Evolutionary conservation across 345 rosid species (phyloP).

Genomic region (Litchi chinensis): DNA sequence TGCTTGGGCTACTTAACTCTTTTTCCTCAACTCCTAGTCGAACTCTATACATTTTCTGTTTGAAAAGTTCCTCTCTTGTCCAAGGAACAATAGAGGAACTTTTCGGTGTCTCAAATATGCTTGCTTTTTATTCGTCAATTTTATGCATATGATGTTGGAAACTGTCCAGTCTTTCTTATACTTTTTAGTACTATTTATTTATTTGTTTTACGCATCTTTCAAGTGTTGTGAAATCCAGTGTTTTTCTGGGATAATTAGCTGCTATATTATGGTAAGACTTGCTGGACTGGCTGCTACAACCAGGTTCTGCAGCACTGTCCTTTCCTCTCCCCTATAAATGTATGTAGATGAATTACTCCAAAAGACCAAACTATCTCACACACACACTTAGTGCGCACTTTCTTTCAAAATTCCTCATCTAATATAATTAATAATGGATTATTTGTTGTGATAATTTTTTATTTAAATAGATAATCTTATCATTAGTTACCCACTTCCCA

Average conservation of each 20-base stretch:
- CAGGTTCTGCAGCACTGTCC: neutral
- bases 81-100: too few relatives aligned
- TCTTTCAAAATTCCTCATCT: neutral
- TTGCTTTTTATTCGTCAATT: neutral
- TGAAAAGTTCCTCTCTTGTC: too few relatives aligned
- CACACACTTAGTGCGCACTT: neutral
- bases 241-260: neutral
- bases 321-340: neutral
- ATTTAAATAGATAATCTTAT: neutral
- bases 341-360: neutral
- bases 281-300: neutral
- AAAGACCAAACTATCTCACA: neutral
- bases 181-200: too few relatives aligned
- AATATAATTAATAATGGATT: neutral
- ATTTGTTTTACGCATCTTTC: neutral
- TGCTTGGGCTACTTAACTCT: neutral
- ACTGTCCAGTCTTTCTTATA: neutral
- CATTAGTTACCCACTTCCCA: neutral
- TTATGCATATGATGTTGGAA: neutral
- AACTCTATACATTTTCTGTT: neutral
- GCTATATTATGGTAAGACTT: neutral
- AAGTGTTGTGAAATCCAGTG: neutral
- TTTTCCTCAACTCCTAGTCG: neutral
- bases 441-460: neutral
- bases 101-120: too few relatives aligned